A percentile compares a stretch with the other conserved stretches of the same genome.
Evolutionary conservation across 441 rosid genomes (phyloP).

Genomic region (Adansonia madagascariensis): DNA sequence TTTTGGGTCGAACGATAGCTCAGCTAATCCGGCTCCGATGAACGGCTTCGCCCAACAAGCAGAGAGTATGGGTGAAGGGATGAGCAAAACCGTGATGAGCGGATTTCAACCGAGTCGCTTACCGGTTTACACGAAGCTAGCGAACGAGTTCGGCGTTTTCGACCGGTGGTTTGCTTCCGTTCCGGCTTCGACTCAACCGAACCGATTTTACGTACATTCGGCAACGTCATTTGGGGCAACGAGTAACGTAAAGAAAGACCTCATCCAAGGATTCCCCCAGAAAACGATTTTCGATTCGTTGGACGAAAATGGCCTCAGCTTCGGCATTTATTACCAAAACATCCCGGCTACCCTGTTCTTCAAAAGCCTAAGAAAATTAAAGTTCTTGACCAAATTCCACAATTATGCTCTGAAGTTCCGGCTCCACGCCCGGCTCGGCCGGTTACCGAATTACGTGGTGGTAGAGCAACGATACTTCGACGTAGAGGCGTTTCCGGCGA

Average conservation of each 20-base stretch:
- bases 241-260: constrained; percentile 84
- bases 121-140: constrained; percentile 76
- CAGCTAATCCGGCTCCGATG: constrained; percentile 64
- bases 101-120: constrained; percentile 71
- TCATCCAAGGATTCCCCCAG: constrained; percentile 85
- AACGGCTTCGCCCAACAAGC: constrained; percentile 91
- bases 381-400: constrained; percentile 68
- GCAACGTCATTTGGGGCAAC: constrained; percentile 92
- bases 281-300: constrained; percentile 85
- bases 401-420: constrained; percentile 59
- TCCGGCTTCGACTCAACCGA: constrained; percentile 94
- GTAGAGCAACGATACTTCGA: constrained; percentile 90
- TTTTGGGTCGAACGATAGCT: constrained; percentile 68
- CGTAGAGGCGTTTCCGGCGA: constrained; percentile 63
- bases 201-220: constrained; percentile 92
- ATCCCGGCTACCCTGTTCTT: constrained; percentile 89
- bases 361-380: constrained; percentile 66
- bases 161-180: constrained; percentile 98
- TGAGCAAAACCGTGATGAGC: constrained; percentile 76
- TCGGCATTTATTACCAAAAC: constrained; percentile 90
- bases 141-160: constrained; percentile 80
- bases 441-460: constrained; percentile 80
- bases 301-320: constrained; percentile 75
- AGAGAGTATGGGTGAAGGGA: constrained; percentile 59
- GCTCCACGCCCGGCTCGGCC: constrained; percentile 67